Conservation (phyloP, 352 stramenopile genomes). For the Pythium dissotocum region DNA sequence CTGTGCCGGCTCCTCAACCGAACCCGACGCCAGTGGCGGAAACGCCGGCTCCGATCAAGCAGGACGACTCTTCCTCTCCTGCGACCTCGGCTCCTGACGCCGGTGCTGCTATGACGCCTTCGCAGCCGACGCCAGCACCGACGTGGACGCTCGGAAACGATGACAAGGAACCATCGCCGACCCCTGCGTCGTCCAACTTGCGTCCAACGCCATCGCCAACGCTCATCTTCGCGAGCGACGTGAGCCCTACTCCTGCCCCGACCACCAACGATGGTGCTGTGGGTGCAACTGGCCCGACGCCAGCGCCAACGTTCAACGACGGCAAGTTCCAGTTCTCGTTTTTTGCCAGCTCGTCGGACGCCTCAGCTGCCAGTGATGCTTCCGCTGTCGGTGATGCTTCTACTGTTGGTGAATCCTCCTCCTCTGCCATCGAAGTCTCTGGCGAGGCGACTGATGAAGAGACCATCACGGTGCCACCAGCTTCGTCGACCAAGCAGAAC, state of each 20-base stretch:
- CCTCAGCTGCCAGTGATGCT: background rate
- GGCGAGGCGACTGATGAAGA: background rate
- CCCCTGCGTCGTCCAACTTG: background rate
- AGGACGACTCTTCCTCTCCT: background rate
- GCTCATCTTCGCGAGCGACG: background rate
- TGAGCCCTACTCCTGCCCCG: slow-evolving; percentile 3
- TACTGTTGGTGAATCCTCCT: background rate
- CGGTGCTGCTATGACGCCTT: slow-evolving; percentile 5
- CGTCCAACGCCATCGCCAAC: slow-evolving; percentile 13
- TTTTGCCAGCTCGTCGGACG: background rate
- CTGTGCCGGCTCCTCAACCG: background rate
- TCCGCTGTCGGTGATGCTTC: background rate
- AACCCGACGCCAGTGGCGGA: background rate
- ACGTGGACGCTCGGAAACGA: slow-evolving; percentile 7
- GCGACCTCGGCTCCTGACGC: slow-evolving; percentile 11
- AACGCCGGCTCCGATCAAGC: background rate
- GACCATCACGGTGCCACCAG: background rate
- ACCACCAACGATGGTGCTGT: background rate
- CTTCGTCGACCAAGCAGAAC: slow-evolving; percentile 4
- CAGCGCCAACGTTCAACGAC: slow-evolving; percentile 7
- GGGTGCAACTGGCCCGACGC: slow-evolving; percentile 1
- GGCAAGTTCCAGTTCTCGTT: background rate
- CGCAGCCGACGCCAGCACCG: slow-evolving; percentile 11
- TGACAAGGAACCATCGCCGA: background rate
- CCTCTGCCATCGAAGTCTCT: background rate